Evolutionary conservation across 768 basidiomycete species (phyloP), one percentile per base, ranked within the genome.

Genomic region (Neoboletus brunneissimus): DNA sequence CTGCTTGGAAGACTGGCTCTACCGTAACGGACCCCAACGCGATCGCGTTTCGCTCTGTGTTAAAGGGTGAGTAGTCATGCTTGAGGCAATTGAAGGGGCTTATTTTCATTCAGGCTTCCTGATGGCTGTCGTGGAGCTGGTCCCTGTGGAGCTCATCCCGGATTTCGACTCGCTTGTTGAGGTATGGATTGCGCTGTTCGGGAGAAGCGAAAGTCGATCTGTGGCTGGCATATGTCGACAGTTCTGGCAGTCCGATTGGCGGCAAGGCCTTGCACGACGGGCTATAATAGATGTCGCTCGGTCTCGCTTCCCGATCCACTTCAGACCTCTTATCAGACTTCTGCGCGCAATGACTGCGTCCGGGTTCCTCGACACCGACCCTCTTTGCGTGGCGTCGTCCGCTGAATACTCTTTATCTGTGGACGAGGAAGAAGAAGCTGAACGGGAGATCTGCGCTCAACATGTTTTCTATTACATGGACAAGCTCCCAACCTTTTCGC

Each of bases 221-320:
- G 78, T 89, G 25, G 76, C 81, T 12, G 83, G 82, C 3, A 85
- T 96, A 56, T 89, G 87, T 60, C 75, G 79, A 6, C 91, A 94
- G 61, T 95, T 84, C 69, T 98, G 94, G 93, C 78, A 85, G 51
- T 77, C 75, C 2, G 92, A 94, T 65, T 89, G 85, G 83, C 75
- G 83, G 38, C 76, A 79, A 37, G 83, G 83, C 46, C 78, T 80
- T 4, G 74, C 85, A 20, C 88, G 93, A 31, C 82, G 88, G 27
- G 88, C 89, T 35, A 81, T 95, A 48, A 81, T 98, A 53, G 92
- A 94, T 57, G 85, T 92, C 23, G 84, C 89, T 8, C 81, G 89
- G 4, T 82, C 88, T 10, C 83, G 91, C 3, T 98, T 94, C 72
- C 94, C 94, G 3, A 80, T 91, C 31, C 86, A 92, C 53, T 79